Evolutionary conservation across 2,329 filamentous ascomycete genomes (phyloP).

Genomic region (Colletotrichum gigasporum): DNA sequence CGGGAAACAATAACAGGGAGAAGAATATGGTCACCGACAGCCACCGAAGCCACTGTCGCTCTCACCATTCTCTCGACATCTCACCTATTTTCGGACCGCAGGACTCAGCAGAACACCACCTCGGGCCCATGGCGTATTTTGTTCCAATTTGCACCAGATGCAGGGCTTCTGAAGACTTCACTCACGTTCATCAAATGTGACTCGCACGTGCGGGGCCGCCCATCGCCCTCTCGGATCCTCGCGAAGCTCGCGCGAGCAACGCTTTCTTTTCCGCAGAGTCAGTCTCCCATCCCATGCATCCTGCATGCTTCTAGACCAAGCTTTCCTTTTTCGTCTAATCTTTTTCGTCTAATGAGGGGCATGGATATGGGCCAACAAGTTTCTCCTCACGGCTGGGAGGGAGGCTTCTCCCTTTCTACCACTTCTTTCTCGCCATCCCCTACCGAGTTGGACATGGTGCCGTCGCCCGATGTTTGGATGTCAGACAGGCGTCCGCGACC

Average conservation of each 20-base stretch:
- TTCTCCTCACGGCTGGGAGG: slow-evolving; percentile 1
- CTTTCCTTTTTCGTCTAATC: slow-evolving; percentile 15
- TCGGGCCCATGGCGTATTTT: not conserved
- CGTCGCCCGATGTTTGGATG: slow-evolving; percentile 20
- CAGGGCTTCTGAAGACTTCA: slow-evolving; percentile 27
- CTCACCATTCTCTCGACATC: not conserved
- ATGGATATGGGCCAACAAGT: not conserved
- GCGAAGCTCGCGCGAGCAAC: not conserved
- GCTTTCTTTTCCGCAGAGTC: slow-evolving; percentile 23
- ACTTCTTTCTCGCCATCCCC: not conserved
- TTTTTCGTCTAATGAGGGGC: not conserved
- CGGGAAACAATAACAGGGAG: not conserved
- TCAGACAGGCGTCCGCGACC: slow-evolving; percentile 20
- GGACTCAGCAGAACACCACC: not conserved
- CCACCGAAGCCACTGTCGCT: not conserved
- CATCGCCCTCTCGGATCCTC: not conserved
- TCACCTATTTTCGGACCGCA: not conserved
- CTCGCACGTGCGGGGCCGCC: slow-evolving; percentile 17
- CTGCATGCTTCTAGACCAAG: slow-evolving; percentile 6
- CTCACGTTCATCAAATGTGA: slow-evolving; percentile 19
- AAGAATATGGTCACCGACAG: too few relatives aligned
- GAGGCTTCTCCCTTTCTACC: slow-evolving; percentile 6
- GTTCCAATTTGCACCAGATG: not conserved
- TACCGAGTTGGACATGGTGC: slow-evolving; percentile 14
- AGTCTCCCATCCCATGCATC: slow-evolving; percentile 14